Percentiles rank a stretch among this genome's conserved stretches.
Evolutionary conservation across 306 rosid genomes (phyloP).

Genomic region (Quercus wislizeni): DNA sequence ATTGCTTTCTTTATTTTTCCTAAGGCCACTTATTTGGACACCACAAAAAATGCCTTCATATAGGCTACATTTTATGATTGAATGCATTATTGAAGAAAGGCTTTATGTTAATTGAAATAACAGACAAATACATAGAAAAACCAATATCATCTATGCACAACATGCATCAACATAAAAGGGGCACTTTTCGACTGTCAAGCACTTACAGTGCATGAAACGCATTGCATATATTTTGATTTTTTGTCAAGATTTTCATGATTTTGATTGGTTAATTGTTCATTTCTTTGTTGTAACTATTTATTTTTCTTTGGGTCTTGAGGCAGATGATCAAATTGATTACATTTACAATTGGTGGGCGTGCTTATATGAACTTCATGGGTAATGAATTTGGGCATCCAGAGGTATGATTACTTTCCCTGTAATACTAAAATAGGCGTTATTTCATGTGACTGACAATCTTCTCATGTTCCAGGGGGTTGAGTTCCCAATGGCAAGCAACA

Average conservation of each 20-base stretch:
- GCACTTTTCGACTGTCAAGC: neutral
- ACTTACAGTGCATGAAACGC: too few species aligned
- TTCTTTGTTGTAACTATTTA: neutral
- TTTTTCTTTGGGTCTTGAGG: constrained; percentile 21
- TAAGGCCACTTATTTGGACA: neutral
- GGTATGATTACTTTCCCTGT: constrained; percentile 42
- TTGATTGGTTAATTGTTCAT: constrained; percentile 5
- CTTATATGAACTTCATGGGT: constrained; percentile 96
- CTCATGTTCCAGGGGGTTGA: constrained; percentile 66
- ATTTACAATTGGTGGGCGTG: constrained; percentile 67
- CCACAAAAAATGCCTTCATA: neutral
- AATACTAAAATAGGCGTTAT: constrained; percentile 7
- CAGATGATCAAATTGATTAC: constrained; percentile 92
- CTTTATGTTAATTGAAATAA: neutral
- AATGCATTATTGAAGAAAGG: neutral
- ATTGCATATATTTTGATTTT: constrained; percentile 1
- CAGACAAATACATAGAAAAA: neutral
- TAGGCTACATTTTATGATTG: neutral
- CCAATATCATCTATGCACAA: neutral
- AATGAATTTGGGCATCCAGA: constrained; percentile 97
- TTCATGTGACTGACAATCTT: constrained; percentile 29
- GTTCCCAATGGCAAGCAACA: constrained; percentile 79
- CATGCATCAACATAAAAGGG: neutral
- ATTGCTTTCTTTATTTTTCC: neutral
- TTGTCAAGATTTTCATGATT: neutral